These are phyloP conservation scores for Trametes maxima DNA, from an alignment of 768 basidiomycete genomes.

Conservation along the genomic window DNA sequence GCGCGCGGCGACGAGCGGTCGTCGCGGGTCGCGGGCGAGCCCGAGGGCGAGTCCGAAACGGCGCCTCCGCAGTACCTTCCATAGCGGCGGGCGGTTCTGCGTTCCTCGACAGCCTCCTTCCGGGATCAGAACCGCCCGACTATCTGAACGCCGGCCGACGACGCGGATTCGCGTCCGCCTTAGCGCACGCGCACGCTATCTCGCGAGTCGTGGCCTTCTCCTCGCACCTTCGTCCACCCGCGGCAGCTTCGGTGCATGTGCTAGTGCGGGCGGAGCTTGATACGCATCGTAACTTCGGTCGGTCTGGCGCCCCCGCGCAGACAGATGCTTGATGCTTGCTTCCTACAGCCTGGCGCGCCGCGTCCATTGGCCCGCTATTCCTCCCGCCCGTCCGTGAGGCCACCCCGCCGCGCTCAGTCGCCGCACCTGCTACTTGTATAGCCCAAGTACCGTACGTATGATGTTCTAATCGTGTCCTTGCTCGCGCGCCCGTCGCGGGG, in stretches of 20 bases:
- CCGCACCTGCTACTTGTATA: background rate
- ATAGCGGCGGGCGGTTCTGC: constrained; percentile 1
- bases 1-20: background rate
- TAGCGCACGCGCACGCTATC: background rate
- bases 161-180: background rate
- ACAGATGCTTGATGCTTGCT: background rate
- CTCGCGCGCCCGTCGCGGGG: background rate
- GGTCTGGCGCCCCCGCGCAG: background rate
- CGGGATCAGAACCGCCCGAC: too few species aligned
- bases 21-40: background rate
- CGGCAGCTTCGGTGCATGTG: constrained; percentile 6
- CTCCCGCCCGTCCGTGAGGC: background rate
- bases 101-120: background rate
- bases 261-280: background rate
- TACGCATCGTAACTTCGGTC: background rate
- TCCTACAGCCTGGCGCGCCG: background rate
- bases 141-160: background rate
- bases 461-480: background rate
- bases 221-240: background rate
- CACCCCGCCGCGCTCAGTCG: background rate
- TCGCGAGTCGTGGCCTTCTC: background rate
- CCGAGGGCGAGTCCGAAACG: background rate
- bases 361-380: background rate
- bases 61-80: constrained; percentile 19
- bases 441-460: background rate